Base-by-base conservation (phyloP, 768 basidiomycete genomes). In the Kwoniella bestiolae region DNA sequence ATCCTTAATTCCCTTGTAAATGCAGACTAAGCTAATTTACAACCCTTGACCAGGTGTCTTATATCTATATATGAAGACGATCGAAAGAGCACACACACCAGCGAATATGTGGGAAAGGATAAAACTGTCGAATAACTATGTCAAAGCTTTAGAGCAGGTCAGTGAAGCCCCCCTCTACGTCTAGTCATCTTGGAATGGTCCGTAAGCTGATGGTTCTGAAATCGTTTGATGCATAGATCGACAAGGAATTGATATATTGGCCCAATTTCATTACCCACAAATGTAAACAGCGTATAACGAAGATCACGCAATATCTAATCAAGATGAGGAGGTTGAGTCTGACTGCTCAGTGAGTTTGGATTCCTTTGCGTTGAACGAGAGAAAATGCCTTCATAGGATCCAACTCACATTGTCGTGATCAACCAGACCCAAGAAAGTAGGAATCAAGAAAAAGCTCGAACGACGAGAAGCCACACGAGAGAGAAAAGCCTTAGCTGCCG, bases 221-320 rank as follows among this genome's bases (percentile, higher is more conserved):
- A n/a, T 35, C n/a, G n/a, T 28, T 28, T 12, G 21, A 7, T 18
- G 14, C 12, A 2, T 70, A 98, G 94, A 95, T 99, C 76, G 96
- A 98, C 84, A 86, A 85, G 58, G 92, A 98, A 77, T 86, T 98
- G 66, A 86, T 93, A n/a, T 92, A 97, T 80, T 98, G 96, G 96
- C 95, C 96, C 3, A 94, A 94, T 75, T 98, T 95, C 81, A 88
- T 88, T 32, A 90, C 94, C 59, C 96, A 97, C 84, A 98, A 97
- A 83, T 98, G 96, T 87, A 99, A 99, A 85, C 96, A 99, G 83
- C 88, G 96, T 49, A 86, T 97, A 31, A 99, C 96, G 11, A 99
- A 98, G 84, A 97, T 99, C 74, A 98, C 95, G 0, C 96, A 99
- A 80, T 98, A 97, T 78, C 87, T 99, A 69, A 97, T 98, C 81